Percentiles rank a stretch among this genome's conserved stretches.
Conservation (phyloP, 2,329 filamentous ascomycete species). For the Pseudocercospora fijiensis region DNA sequence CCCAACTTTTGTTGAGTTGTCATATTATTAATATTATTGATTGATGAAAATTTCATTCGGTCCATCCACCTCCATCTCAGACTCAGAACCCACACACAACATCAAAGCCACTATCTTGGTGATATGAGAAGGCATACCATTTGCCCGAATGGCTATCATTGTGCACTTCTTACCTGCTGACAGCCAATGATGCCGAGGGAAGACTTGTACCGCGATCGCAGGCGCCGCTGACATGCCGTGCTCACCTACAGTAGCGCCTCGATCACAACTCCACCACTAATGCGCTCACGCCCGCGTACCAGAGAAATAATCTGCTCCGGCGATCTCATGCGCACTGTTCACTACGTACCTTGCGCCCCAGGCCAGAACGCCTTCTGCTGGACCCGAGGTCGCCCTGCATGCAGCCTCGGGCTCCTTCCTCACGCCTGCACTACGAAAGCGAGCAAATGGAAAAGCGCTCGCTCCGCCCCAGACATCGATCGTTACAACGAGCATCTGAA, state of each 20-base stretch:
- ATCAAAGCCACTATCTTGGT: too few relatives aligned
- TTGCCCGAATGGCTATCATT: background rate
- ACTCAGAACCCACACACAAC: too few relatives aligned
- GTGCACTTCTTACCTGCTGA: background rate
- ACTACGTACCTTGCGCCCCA: background rate
- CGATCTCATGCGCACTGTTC: background rate
- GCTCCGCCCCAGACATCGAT: background rate
- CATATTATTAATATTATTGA: too few relatives aligned
- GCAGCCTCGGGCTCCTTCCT: slow-evolving; percentile 6
- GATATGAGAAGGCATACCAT: background rate
- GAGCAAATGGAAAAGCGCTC: background rate
- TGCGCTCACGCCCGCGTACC: background rate
- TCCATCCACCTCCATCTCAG: too few relatives aligned
- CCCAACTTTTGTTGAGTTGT: too few relatives aligned
- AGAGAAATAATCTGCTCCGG: background rate
- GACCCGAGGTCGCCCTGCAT: background rate
- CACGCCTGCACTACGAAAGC: background rate
- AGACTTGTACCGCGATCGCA: background rate
- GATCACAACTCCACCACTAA: background rate
- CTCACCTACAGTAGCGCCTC: background rate
- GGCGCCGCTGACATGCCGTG: slow-evolving; percentile 3
- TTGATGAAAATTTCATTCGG: too few relatives aligned
- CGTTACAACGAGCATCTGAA: background rate
- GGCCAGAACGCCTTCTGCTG: background rate
- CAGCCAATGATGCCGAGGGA: background rate